Base-by-base conservation (phyloP, 2,329 filamentous ascomycete genomes). In the Sarocladium kiliense region DNA sequence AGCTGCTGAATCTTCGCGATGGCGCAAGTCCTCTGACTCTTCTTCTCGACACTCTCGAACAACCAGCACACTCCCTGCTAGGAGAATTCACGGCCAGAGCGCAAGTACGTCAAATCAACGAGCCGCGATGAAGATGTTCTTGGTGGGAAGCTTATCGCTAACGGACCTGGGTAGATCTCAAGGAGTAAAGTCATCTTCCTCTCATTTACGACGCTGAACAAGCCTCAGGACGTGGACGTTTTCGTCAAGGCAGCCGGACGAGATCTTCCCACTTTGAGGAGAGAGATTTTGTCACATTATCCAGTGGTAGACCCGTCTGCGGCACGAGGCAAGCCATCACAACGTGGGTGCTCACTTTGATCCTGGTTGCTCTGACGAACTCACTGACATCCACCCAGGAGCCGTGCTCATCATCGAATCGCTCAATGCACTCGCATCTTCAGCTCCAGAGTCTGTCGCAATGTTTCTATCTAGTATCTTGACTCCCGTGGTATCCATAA, bases 11-110 rank as follows among this genome's bases (percentile, higher is more conserved):
- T 65, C 76, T 90, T 55, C 82, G 90, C 59, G 88, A 94, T 69
- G 85, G 84, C 56, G 85, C 88, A 14, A 96, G 91, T 50, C 93
- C 93, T 2, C 84, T 97, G 64, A 97, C 92, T 0, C 76, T 97
- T 25, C 72, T 97, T 2, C 77, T 96, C 56, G 93, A 97, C 70
- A 89, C 80, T 32, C 77, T 97, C 27, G 91, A 96, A 72, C 91
- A 96, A 71, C 84, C 86, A 25, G 89, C 85, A 6, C 78, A 77
- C 27, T 85, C 86, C 0, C 72, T 96, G 3, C 60, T 93, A 2
- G 73, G 76, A 18, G 91, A 96, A 69, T 89, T 93, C 69, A 82
- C 89, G 54, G 76, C 78, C 47, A 81, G 92, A 63, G 90, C 88
- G 55, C 89, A 87, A 75, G 89, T 88, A 62, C 57, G 72, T 26